Percentiles rank a stretch among this genome's conserved stretches.
Evolutionary conservation across 1,284 basidiomycete genomes (phyloP).

Genomic region (Meira miltonrushii): DNA sequence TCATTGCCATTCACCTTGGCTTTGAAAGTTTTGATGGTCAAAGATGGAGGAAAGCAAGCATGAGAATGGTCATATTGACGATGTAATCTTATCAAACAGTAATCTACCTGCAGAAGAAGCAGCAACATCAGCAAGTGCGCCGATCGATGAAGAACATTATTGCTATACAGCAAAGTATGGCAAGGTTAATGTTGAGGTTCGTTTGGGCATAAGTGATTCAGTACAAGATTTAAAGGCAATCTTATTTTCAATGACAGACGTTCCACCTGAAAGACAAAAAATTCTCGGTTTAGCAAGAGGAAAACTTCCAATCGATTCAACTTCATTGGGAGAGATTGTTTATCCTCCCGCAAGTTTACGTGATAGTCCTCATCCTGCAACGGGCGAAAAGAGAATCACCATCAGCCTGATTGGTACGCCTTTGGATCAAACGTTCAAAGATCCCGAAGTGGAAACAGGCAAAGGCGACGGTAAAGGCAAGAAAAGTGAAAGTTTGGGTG

Average conservation of each 20-base stretch:
- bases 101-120: too few relatives aligned
- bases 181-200: constrained; percentile 19
- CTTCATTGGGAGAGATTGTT: constrained; percentile 20
- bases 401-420: constrained; percentile 42
- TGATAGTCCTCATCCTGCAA: constrained; percentile 12
- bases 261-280: constrained; percentile 81
- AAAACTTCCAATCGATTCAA: constrained; percentile 63
- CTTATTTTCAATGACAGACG: constrained; percentile 68
- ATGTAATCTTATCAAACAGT: too few relatives aligned
- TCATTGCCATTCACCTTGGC: too few relatives aligned
- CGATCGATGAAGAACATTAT: constrained; percentile 1
- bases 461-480: background rate
- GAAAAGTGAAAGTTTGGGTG: background rate
- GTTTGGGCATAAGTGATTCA: constrained; percentile 25
- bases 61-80: too few relatives aligned
- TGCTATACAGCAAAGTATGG: constrained; percentile 35
- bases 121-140: too few relatives aligned
- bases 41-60: too few relatives aligned
- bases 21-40: too few relatives aligned
- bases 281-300: constrained; percentile 78
- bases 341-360: constrained; percentile 26
- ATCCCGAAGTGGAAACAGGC: constrained; percentile 57
- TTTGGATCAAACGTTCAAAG: constrained; percentile 56
- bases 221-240: constrained; percentile 45
- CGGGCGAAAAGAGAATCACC: constrained; percentile 12